Evolutionary conservation across 257 asterid genomes (phyloP).

Genomic region (Orobanche coerulescens): DNA sequence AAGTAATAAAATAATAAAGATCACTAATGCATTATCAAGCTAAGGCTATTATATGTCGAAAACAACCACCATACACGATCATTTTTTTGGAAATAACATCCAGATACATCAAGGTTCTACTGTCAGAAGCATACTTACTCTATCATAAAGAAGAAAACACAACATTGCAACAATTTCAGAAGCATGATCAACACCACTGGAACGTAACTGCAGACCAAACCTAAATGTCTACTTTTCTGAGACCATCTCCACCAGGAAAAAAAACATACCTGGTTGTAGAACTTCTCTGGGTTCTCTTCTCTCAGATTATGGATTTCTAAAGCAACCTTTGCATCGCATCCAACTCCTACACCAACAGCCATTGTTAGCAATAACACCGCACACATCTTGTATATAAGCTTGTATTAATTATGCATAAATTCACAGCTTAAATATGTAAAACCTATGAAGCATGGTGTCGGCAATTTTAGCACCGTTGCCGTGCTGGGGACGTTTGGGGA

Average conservation of each 20-base stretch:
- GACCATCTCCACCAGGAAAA: constrained; percentile 10
- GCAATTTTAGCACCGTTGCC: too few species aligned
- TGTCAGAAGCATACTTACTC: neutral
- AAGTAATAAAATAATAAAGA: too few species aligned
- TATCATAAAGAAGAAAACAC: neutral
- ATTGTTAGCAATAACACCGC: constrained; percentile 11
- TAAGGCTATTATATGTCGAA: neutral
- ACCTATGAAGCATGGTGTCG: too few species aligned
- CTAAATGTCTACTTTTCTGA: neutral
- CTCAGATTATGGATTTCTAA: constrained; percentile 91
- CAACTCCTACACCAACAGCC: constrained; percentile 63
- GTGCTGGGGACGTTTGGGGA: too few species aligned
- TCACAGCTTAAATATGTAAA: neutral
- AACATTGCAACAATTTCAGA: neutral
- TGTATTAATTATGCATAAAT: neutral
- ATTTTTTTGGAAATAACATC: neutral
- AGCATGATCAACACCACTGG: neutral
- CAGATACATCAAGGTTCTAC: constrained; percentile 3
- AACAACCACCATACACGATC: neutral
- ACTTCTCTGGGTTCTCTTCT: constrained; percentile 99
- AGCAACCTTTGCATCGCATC: constrained; percentile 99
- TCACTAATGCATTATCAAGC: neutral
- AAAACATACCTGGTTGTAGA: constrained; percentile 78
- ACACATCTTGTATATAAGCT: neutral
- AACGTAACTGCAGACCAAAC: neutral